Evolutionary conservation across 805 yeast genomes (phyloP), one percentile per base, ranked within the genome.

Genomic region (Ogataea naganishii): DNA sequence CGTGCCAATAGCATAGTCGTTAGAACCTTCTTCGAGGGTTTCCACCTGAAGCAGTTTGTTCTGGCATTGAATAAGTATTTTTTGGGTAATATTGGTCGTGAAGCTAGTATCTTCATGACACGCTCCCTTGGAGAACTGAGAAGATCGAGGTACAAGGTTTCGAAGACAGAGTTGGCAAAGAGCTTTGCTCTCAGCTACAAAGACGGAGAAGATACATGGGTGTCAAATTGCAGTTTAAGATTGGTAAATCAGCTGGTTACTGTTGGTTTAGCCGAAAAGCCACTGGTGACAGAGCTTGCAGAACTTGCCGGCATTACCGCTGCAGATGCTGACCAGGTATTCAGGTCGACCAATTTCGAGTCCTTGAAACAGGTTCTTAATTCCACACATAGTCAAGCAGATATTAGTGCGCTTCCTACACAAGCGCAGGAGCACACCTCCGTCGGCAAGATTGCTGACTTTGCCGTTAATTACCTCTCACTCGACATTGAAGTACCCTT

Each of bases 401-500:
- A n/a, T n/a, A 40, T 68, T 23, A 58, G 51, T 33, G 39, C 47
- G 20, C 41, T 44, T 15, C 33, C 29, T 21, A 47, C 43, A 10
- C 30, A 39, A 4, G 36, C 30, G 6, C 32, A 24, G 14, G 26
- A 21, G 11, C 30, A 27, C 23, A 41, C 51, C 7, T 34, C 40
- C n/a, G 48, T 37, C 45, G 56, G 49, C 40, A 61, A 43, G 37
- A 56, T 43, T 31, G 68, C 55, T 36, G 53, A 60, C 18, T 62
- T 61, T 26, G 46, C 72, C 2, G 60, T 79, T 2, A 61, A 75
- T 27, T 66, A 68, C 29, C 49, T 80, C 8, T 71, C 69, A 34
- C 53, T 80, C 26, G 74, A 76, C 24, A 36, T 78, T 6, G 53
- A 65, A n/a, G 52, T 88, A 14, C 96, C 96, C 3, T 92, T 84